Evolutionary conservation across 1,284 basidiomycete genomes (phyloP), one percentile per base, ranked within the genome.

Genomic region (Boletus semigastroideus): DNA sequence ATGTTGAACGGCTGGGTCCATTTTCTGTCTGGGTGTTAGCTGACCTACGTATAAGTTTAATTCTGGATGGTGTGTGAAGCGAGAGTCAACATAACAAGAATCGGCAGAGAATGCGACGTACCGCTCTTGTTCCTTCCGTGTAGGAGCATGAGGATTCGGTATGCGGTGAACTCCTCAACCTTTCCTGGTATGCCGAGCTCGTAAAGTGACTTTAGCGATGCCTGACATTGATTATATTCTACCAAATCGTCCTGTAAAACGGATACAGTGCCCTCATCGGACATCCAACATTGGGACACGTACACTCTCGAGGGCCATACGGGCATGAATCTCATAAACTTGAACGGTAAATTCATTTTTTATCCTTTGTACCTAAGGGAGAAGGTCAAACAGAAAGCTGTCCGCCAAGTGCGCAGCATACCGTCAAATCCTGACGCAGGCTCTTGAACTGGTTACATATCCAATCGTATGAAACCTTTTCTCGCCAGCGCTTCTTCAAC

Each of bases 361-460:
- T 68, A 99, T 98, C 33, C 96, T 86, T 77, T 99, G 97, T n/a
- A 99, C 95, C 94, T 97, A 62, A 42, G 53, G 48, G 54, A 60
- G 53, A 25, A 25, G 25, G 54, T 46, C 28, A 51, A 60, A 62
- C 52, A 59, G 50, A 57, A 49, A 48, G 66, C 45, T 54, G 39
- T 56, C 44, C 44, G 42, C 41, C 33, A 13, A 51, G 54, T 14
- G 42, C 41, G 45, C 20, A 38, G 80, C 90, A 72, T 71, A 96
- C 96, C 56, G 94, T 98, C 56, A 99, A 78, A 75, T 99, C 97
- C 72, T 99, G 97, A 44, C 97, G 86, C 60, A 99, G 77, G 66
- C 91, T 94, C 78, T 99, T 99, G 76, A 99, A 94, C 74, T 99
- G 97, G 66, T 93, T 97, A 67, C 96, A 94, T 65, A 98, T 93